Percentiles rank a stretch among this genome's conserved stretches.
phyloP scores from a whole-genome alignment of 441 rosid genomes.

The Pelargonium fulgidum region DNA sequence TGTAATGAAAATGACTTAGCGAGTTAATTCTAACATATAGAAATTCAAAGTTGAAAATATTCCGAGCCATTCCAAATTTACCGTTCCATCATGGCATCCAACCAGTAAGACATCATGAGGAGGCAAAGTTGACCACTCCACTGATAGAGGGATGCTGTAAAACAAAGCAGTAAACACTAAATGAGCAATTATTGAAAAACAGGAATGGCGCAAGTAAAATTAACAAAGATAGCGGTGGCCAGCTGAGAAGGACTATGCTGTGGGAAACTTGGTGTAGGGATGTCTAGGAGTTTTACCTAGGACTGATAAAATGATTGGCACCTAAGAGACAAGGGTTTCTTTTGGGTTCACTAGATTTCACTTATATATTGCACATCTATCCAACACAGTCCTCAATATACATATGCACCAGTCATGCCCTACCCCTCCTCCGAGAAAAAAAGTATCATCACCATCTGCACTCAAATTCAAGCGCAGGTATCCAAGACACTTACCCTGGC shows the following conservation, averaged over 20 bases:
- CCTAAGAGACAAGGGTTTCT: no score
- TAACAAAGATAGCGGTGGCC: not conserved
- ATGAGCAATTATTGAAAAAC: conserved; percentile 11
- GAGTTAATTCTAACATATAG: conserved; percentile 12
- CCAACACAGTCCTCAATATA: no score
- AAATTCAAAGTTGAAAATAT: not conserved
- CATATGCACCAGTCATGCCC: no score
- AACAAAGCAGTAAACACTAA: conserved; percentile 11
- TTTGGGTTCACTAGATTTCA: no score
- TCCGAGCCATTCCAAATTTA: conserved; percentile 19
- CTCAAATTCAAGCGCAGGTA: no score
- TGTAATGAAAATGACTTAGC: not conserved
- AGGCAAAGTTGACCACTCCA: conserved; percentile 74
- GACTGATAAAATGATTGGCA: no score
- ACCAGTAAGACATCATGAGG: conserved; percentile 72
- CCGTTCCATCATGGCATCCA: conserved; percentile 97
- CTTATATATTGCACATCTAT: no score
- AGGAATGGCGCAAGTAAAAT: no score
- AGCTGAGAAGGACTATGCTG: not conserved
- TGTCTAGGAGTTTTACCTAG: no score
- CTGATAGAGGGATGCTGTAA: conserved; percentile 65
- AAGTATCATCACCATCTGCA: no score
- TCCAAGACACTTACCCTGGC: no score
- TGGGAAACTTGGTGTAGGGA: not conserved
- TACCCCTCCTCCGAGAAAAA: no score